Base-by-base conservation (phyloP, 192 early-diverging fungal species). In the Geranomyces variabilis region DNA sequence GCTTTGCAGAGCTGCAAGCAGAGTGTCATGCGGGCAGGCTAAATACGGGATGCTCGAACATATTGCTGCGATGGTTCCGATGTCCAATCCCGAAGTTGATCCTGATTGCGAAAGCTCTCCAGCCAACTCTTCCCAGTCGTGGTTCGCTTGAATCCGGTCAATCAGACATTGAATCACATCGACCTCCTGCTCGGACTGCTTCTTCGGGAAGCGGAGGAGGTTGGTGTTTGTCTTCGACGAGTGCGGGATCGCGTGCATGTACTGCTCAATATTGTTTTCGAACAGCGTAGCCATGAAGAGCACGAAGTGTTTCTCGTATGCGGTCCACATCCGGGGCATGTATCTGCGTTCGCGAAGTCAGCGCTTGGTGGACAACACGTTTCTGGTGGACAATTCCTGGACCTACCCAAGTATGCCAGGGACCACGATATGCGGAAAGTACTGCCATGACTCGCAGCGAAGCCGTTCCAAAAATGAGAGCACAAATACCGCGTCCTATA, bases 401-500 rank as follows among this genome's bases (percentile, higher is more conserved):
- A 26, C 46, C 63, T 76, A 84, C 77, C 63, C 71, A 30, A 91
- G 76, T 47, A 93, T 77, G 63, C 90, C 82, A 15, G 93, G 92
- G 24, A 93, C 75, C 63, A 92, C 77, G 48, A 94, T 85, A 69
- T 90, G 88, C 22, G 87, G 87, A 71, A 87, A 93, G 61, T 93
- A 87, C 33, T 78, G 68, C 88, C 92, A 90, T 48, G 84, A 82
- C 15, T 90, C 62, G 17, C 84, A 83, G 29, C 82, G 81, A 12
- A 95, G 79, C 4, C 84, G 78, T 63, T 94, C 79, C 17, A 80
- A 83, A 78, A 95, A 92, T 14, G 84, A 77, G 53, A 92, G 80
- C 14, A 92, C 83, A 28, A 78, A 71, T n/a, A 80, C 66, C 1
- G 79, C 64, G 71, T 91, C 83, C 76, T 89, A 47, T 6, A 28